Conservation (phyloP, 2,329 filamentous ascomycete genomes). For the Penicillium sp. region DNA sequence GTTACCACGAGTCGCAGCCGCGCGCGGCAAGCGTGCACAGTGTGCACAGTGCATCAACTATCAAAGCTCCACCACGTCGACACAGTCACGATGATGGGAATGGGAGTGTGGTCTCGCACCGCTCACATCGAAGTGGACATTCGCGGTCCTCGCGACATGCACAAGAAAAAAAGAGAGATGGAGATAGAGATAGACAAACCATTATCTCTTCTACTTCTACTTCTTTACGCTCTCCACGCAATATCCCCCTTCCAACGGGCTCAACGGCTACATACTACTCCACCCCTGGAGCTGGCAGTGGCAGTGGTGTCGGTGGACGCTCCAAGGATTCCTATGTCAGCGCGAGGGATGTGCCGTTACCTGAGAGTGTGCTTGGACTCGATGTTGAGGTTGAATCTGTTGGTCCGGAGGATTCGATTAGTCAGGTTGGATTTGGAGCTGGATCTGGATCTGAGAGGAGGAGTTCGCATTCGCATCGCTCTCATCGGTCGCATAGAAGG, state of each 20-base stretch:
- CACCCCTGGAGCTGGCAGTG: conserved; percentile 4
- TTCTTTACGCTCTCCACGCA: conserved; percentile 35
- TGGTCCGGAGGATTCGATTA: conserved; percentile 75
- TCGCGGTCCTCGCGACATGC: conserved; percentile 8
- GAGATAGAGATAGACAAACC: too few relatives aligned
- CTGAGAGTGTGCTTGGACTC: conserved; percentile 32
- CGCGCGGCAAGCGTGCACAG: conserved; percentile 27
- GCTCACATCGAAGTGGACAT: conserved; percentile 19
- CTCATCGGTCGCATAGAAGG: conserved; percentile 22
- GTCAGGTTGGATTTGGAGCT: conserved; percentile 65
- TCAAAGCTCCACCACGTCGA: conserved; percentile 33
- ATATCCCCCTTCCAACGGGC: conserved; percentile 36
- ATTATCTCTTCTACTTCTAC: too few relatives aligned
- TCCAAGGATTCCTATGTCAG: conserved; percentile 16
- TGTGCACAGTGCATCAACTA: conserved; percentile 38
- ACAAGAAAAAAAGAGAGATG: conserved; percentile 20
- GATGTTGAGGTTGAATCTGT: conserved; percentile 49
- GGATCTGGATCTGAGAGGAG: too few relatives aligned
- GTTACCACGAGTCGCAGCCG: conserved; percentile 35
- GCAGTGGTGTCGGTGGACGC: neutral
- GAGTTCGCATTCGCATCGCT: conserved; percentile 28
- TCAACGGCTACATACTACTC: conserved; percentile 26
- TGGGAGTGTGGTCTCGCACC: conserved; percentile 19
- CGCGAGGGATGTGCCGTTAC: conserved; percentile 31
- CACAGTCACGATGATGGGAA: conserved; percentile 23